Percentiles rank a stretch among this genome's conserved stretches.
These are phyloP conservation scores for Solanum infundibuliforme DNA, from an alignment of 257 asterid genomes.

Conservation along the genomic window DNA sequence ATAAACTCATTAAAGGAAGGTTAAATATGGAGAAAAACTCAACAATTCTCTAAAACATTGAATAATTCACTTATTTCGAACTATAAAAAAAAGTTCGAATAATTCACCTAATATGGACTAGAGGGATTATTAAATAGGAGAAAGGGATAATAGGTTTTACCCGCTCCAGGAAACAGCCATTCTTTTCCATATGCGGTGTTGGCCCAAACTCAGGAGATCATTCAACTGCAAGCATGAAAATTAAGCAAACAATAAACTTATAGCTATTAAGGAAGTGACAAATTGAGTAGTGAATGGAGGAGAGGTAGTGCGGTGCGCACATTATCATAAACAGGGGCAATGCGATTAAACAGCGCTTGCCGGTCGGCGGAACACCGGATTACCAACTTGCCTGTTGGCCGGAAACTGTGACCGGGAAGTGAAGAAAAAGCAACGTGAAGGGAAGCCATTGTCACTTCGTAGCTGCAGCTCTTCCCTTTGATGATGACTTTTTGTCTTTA, in stretches of 20 bases:
- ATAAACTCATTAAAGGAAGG: neutral
- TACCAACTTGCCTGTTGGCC: conserved; percentile 2
- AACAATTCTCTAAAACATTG: neutral
- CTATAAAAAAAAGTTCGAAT: neutral
- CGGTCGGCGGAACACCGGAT: conserved; percentile 48
- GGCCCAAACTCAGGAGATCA: conserved; percentile 61
- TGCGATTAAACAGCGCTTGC: conserved; percentile 62
- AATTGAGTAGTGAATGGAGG: neutral
- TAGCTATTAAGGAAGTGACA: neutral
- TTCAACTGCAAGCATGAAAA: conserved; percentile 36
- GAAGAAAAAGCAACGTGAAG: conserved; percentile 3
- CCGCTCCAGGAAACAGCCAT: conserved; percentile 90
- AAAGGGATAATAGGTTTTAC: conserved; percentile 16
- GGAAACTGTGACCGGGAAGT: conserved; percentile 2
- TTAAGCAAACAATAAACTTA: neutral
- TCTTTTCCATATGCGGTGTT: conserved; percentile 82
- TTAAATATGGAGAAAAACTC: neutral
- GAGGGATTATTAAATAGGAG: neutral
- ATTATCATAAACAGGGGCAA: conserved; percentile 83
- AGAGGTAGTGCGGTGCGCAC: conserved; percentile 25
- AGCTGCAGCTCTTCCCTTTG: neutral
- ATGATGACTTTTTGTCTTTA: neutral
- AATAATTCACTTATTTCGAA: neutral
- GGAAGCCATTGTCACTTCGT: conserved; percentile 5
- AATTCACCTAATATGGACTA: neutral